A percentile compares a stretch with the other conserved stretches of the same genome.
phyloP scores from a whole-genome alignment of 2,329 filamentous ascomycete genomes.

The Colletotrichum lentis region DNA sequence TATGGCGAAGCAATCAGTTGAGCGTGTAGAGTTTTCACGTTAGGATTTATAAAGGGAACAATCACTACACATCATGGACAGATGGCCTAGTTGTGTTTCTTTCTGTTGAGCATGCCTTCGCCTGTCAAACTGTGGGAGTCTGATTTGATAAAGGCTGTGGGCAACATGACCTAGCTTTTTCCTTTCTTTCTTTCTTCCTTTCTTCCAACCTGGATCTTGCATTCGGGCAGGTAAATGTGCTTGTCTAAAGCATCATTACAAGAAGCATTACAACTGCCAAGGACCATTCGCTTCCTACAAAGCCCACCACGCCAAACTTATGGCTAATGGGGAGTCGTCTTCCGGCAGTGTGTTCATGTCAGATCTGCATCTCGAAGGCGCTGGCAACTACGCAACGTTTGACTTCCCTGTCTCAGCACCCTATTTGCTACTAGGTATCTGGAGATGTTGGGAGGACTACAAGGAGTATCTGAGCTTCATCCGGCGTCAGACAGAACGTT shows the following conservation, averaged over 20 bases:
- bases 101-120: neutral
- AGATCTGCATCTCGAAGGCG: constrained; percentile 60
- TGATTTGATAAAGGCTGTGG: constrained; percentile 1
- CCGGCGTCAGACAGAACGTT: constrained; percentile 50
- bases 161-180: neutral
- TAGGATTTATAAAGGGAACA: neutral
- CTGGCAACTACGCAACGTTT: constrained; percentile 54
- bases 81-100: too few species aligned
- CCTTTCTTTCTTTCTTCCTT: neutral
- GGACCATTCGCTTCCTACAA: too few species aligned
- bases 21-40: neutral
- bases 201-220: neutral
- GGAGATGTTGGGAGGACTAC: constrained; percentile 63
- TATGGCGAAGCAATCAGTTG: neutral
- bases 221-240: neutral
- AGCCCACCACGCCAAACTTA: neutral
- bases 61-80: neutral
- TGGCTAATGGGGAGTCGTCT: neutral
- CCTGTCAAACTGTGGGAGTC: neutral
- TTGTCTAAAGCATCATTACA: neutral
- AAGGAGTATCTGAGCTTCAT: constrained; percentile 56
- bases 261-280: neutral
- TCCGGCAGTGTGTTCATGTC: constrained; percentile 53
- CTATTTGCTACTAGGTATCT: constrained; percentile 55
- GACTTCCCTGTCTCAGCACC: constrained; percentile 52